Evolutionary conservation across 2,329 filamentous ascomycete species (phyloP).

Genomic region (Aureobasidium subglaciale): DNA sequence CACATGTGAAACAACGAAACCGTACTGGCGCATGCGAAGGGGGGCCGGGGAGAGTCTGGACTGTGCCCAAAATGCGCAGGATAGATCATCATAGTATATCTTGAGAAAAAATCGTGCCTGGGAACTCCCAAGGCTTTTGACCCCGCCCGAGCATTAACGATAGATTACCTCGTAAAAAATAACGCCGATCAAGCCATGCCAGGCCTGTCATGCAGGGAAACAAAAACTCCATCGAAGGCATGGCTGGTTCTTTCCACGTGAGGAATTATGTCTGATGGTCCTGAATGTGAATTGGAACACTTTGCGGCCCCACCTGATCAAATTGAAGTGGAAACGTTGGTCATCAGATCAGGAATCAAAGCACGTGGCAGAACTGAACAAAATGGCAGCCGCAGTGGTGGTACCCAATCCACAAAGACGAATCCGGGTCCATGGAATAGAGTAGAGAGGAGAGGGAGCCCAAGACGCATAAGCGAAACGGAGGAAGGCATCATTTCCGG

Average conservation of each 20-base stretch:
- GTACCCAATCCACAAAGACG: no score
- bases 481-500: no score
- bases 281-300: background rate
- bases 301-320: background rate
- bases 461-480: no score
- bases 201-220: background rate
- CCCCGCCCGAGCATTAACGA: background rate
- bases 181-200: conserved; percentile 7
- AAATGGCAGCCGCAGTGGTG: no score
- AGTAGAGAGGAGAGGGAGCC: no score
- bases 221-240: background rate
- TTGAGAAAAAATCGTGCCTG: conserved; percentile 4
- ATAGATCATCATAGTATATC: background rate
- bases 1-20: background rate
- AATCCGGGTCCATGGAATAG: no score
- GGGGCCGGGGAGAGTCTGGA: background rate
- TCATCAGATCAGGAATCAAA: background rate
- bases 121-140: background rate
- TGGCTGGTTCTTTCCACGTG: background rate
- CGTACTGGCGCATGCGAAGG: background rate
- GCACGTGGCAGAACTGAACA: background rate
- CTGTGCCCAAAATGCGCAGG: background rate
- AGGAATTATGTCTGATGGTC: background rate
- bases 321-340: background rate
- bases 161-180: conserved; percentile 8